A percentile compares a stretch with the other conserved stretches of the same genome.
Conservation (phyloP, 805 yeast genomes). For the Suhomyces faveliae region DNA sequence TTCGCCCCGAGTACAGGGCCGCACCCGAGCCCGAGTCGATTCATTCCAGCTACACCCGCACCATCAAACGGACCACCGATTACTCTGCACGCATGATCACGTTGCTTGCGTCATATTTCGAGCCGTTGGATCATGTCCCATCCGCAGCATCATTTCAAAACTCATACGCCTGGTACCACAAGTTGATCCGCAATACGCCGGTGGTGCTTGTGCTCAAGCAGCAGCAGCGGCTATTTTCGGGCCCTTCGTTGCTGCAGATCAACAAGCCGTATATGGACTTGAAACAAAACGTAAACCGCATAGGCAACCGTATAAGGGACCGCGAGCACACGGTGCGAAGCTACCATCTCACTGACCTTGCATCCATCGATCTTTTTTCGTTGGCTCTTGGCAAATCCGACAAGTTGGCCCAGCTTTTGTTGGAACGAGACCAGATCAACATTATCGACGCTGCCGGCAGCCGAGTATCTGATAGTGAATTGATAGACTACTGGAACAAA, state of each 20-base stretch:
- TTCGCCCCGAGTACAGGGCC: background rate
- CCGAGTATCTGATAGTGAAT: background rate
- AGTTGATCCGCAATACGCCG: constrained; percentile 29
- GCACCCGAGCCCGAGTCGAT: constrained; percentile 5
- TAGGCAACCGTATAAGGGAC: constrained; percentile 11
- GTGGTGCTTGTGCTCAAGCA: constrained; percentile 29
- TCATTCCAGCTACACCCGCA: constrained; percentile 9
- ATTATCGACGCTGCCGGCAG: constrained; percentile 2
- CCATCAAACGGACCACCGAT: constrained; percentile 20
- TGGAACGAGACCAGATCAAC: background rate
- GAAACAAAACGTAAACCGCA: constrained; percentile 8
- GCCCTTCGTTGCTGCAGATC: constrained; percentile 19
- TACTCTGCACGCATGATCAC: constrained; percentile 26
- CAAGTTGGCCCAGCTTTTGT: background rate
- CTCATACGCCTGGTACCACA: constrained; percentile 30
- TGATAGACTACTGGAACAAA: background rate
- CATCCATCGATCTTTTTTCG: constrained; percentile 27
- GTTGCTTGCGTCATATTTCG: constrained; percentile 24
- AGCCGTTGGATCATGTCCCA: constrained; percentile 18
- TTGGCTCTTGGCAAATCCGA: constrained; percentile 19
- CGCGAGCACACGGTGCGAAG: constrained; percentile 15
- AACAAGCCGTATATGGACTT: constrained; percentile 22
- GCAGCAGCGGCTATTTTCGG: constrained; percentile 27
- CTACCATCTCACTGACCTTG: constrained; percentile 34
- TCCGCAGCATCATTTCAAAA: constrained; percentile 11